These are phyloP conservation scores for Diplodia scrobiculata DNA, from an alignment of 2,329 filamentous ascomycete genomes.

Conservation along the genomic window DNA sequence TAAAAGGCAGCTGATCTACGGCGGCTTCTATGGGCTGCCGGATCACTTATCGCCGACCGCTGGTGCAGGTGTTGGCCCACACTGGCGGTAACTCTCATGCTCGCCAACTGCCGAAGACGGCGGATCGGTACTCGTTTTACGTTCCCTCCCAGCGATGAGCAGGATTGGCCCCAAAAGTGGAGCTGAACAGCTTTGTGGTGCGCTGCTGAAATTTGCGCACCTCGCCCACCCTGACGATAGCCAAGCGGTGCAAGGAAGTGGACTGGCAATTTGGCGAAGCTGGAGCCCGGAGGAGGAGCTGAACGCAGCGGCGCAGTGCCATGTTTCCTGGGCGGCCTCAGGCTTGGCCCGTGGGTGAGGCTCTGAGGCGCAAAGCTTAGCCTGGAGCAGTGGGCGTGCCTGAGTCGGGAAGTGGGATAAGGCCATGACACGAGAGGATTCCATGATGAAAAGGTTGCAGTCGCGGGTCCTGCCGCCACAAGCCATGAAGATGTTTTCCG, in stretches of 20 bases:
- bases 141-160: not conserved
- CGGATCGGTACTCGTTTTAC: not conserved
- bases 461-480: not conserved
- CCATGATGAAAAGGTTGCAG: not conserved
- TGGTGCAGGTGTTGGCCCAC: not conserved
- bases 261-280: not conserved
- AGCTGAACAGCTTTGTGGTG: not conserved
- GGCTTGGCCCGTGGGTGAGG: not conserved
- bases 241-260: not conserved
- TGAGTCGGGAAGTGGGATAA: not conserved
- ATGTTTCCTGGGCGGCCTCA: not conserved
- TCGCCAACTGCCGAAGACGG: not conserved
- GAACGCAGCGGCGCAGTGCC: not conserved
- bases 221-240: not conserved
- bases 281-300: not conserved
- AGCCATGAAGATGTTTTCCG: not conserved
- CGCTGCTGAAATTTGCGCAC: slow-evolving; percentile 13
- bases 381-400: not conserved
- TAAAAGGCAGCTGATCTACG: not conserved
- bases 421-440: slow-evolving; percentile 1
- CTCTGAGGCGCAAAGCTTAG: slow-evolving; percentile 16
- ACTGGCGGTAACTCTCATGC: not conserved
- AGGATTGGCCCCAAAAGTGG: slow-evolving; percentile 3
- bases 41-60: not conserved
- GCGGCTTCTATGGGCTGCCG: not conserved